Evolutionary conservation across 1,284 basidiomycete species (phyloP).

Genomic region (Ceratobasidium sp.): DNA sequence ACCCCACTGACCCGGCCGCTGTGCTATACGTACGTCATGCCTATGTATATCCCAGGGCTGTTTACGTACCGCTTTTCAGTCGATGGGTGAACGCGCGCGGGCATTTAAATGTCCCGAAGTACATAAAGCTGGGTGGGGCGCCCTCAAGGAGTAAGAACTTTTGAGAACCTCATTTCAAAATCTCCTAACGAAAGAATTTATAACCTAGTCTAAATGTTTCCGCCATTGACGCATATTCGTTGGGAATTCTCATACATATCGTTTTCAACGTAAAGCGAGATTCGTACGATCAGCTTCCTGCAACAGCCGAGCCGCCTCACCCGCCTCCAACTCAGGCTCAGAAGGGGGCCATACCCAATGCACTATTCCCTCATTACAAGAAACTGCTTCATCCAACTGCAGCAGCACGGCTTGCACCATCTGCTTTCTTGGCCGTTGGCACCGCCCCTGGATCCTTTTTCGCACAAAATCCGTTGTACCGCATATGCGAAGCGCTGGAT

Average conservation of each 20-base stretch:
- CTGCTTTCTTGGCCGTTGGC: constrained; percentile 80
- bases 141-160: constrained; percentile 75
- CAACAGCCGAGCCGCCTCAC: constrained; percentile 72
- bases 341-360: constrained; percentile 77
- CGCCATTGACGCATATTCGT: constrained; percentile 82
- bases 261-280: constrained; percentile 77
- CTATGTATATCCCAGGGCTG: background rate
- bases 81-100: constrained; percentile 71
- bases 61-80: constrained; percentile 56
- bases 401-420: constrained; percentile 76
- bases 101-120: constrained; percentile 80
- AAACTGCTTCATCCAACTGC: constrained; percentile 89
- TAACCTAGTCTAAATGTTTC: constrained; percentile 68
- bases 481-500: constrained; percentile 85
- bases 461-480: constrained; percentile 80
- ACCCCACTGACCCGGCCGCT: constrained; percentile 74
- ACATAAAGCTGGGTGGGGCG: constrained; percentile 86
- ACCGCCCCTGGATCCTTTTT: constrained; percentile 85
- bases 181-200: background rate
- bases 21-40: constrained; percentile 74
- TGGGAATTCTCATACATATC: constrained; percentile 83
- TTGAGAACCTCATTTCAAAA: background rate
- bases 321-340: constrained; percentile 74
- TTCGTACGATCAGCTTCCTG: constrained; percentile 63
- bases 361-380: constrained; percentile 84